Conservation (phyloP, 164 flowering plant species). For the Platanus orientalis region DNA sequence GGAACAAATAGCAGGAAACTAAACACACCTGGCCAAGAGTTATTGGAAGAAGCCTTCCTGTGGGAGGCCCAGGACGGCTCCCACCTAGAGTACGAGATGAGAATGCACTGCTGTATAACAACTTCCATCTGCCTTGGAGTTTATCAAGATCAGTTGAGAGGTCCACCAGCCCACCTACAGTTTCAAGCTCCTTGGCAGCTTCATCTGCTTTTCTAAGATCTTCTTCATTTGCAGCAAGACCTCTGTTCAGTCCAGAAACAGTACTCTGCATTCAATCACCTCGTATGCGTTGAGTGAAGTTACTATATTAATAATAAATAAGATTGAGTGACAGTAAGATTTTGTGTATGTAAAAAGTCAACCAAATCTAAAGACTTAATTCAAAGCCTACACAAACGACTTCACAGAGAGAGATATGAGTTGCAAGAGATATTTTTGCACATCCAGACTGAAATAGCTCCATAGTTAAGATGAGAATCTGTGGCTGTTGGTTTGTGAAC, state of each 20-base stretch:
- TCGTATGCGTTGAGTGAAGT: slow-evolving; percentile 7
- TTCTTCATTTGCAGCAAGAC: slow-evolving; percentile 76
- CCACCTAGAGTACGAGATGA: slow-evolving; percentile 94
- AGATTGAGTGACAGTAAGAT: too few relatives aligned
- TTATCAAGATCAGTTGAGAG: slow-evolving; percentile 61
- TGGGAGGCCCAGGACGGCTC: slow-evolving; percentile 94
- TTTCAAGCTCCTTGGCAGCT: slow-evolving; percentile 84
- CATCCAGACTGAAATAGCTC: not conserved
- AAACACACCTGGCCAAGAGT: slow-evolving; percentile 82
- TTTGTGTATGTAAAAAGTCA: too few relatives aligned
- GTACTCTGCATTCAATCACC: slow-evolving; percentile 52
- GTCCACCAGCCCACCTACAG: slow-evolving; percentile 70
- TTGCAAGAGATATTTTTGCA: too few relatives aligned
- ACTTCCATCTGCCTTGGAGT: slow-evolving; percentile 91
- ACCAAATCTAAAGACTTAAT: too few relatives aligned
- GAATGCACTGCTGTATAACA: slow-evolving; percentile 91
- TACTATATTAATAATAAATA: too few relatives aligned
- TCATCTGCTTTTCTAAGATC: slow-evolving; percentile 71
- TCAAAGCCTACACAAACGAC: too few relatives aligned
- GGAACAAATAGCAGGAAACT: not conserved
- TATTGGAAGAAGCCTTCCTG: slow-evolving; percentile 82
- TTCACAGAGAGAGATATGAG: too few relatives aligned
- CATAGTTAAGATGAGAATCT: not conserved
- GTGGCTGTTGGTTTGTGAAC: not conserved
- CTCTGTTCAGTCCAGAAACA: slow-evolving; percentile 91